phyloP scores from a whole-genome alignment of 805 yeast species.

The Wickerhamiella sergipiensis region DNA sequence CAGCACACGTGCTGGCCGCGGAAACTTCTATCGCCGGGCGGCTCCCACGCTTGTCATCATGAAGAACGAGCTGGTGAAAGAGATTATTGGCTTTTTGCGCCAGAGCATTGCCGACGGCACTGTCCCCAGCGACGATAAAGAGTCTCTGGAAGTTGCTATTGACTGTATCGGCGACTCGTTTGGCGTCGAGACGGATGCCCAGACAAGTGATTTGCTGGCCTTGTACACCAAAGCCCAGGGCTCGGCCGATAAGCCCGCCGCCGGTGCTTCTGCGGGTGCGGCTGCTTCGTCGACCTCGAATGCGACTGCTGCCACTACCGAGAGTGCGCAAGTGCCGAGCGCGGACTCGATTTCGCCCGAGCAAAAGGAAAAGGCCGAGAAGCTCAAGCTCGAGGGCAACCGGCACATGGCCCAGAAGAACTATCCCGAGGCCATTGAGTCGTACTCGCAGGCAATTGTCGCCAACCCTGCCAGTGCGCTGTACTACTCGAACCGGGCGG shows the following conservation, averaged over 20 bases:
- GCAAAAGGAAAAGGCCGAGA: slow-evolving; percentile 67
- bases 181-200: slow-evolving; percentile 36
- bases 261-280: neutral
- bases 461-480: slow-evolving; percentile 63
- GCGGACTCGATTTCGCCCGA: slow-evolving; percentile 21
- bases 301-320: slow-evolving; percentile 11
- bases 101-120: slow-evolving; percentile 44
- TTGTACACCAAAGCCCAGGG: slow-evolving; percentile 7
- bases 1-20: neutral
- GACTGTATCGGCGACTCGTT: slow-evolving; percentile 87
- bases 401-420: slow-evolving; percentile 69
- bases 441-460: slow-evolving; percentile 70
- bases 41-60: slow-evolving; percentile 2
- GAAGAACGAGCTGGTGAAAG: slow-evolving; percentile 36
- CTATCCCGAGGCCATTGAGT: slow-evolving; percentile 54
- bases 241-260: neutral
- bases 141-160: slow-evolving; percentile 85
- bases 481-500: slow-evolving; percentile 88
- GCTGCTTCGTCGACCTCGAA: slow-evolving; percentile 6
- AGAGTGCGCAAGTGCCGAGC: slow-evolving; percentile 11
- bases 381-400: slow-evolving; percentile 76
- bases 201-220: slow-evolving; percentile 13
- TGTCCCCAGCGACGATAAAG: slow-evolving; percentile 65
- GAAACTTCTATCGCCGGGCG: neutral
- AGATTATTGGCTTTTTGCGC: slow-evolving; percentile 61